Conservation (phyloP, 2,329 filamentous ascomycete species). For the Alternaria alternata region DNA sequence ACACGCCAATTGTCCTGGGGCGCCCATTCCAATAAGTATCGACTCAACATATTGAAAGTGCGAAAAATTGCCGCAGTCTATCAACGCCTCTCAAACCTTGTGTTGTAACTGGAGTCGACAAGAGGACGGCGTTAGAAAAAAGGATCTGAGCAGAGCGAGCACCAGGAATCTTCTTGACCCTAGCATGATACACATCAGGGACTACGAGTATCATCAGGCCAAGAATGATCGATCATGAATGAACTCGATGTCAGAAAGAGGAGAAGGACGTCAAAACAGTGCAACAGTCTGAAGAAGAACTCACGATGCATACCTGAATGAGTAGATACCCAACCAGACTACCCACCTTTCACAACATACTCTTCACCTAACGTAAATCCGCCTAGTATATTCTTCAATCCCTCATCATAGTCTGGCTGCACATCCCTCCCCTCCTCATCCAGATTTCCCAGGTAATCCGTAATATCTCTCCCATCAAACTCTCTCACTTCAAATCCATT, state of each 20-base stretch:
- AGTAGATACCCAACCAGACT: not conserved
- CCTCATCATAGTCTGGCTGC: conserved; percentile 53
- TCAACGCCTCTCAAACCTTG: not conserved
- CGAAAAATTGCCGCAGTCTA: not conserved
- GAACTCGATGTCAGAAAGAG: not conserved
- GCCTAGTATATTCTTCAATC: conserved; percentile 50
- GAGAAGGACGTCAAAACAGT: not conserved
- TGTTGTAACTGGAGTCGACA: not conserved
- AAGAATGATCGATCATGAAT: no score
- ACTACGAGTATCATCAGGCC: no score
- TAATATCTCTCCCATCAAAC: conserved; percentile 58
- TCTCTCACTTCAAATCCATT: conserved; percentile 55
- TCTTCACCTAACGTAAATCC: conserved; percentile 41
- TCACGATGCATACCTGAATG: not conserved
- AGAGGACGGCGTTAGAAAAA: not conserved
- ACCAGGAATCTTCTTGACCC: not conserved
- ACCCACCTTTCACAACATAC: conserved; percentile 32
- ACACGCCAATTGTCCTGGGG: not conserved
- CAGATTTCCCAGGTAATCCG: conserved; percentile 54
- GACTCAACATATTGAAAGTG: not conserved
- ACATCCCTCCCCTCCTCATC: conserved; percentile 50
- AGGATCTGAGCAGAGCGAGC: not conserved
- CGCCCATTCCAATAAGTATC: not conserved
- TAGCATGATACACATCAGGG: not conserved
- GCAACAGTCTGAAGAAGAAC: not conserved